Conservation (phyloP, 192 early-diverging fungal species). For the Entophlyctis helioformis region DNA sequence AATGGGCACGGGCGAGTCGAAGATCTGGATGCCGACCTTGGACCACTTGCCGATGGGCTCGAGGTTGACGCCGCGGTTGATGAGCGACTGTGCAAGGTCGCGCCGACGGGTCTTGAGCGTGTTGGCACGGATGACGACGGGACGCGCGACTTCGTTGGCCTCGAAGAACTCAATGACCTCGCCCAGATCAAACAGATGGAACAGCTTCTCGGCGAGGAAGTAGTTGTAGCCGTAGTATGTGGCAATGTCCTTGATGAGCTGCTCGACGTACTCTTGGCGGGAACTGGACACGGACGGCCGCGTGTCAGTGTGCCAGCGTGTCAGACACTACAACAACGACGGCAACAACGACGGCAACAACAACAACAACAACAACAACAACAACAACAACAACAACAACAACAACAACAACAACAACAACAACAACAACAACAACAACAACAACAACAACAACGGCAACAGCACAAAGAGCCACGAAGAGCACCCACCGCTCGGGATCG, state of each 20-base stretch:
- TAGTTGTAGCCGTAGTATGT: conserved; percentile 93
- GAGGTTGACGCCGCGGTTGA: conserved; percentile 93
- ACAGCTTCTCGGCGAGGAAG: conserved; percentile 80
- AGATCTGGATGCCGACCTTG: conserved; percentile 93
- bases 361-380: no score
- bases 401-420: no score
- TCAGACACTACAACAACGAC: no score
- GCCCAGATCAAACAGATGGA: conserved; percentile 79
- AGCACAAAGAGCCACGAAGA: no score
- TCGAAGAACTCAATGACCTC: conserved; percentile 96
- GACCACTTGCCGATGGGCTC: conserved; percentile 98
- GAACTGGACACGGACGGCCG: no score
- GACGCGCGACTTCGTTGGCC: conserved; percentile 93
- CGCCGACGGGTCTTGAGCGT: conserved; percentile 87
- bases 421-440: no score
- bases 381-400: no score
- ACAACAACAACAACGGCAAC: no score
- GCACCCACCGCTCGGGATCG: conserved; percentile 43
- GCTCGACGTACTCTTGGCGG: conserved; percentile 74
- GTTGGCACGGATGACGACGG: conserved; percentile 93
- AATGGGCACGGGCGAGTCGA: conserved; percentile 89
- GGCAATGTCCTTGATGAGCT: conserved; percentile 80
- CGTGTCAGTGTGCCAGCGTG: no score
- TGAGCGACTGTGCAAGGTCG: conserved; percentile 88
- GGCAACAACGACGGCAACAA: no score